These are phyloP conservation scores for Diaporthe velutina DNA, from an alignment of 2,329 filamentous ascomycete genomes.

Conservation along the genomic window DNA sequence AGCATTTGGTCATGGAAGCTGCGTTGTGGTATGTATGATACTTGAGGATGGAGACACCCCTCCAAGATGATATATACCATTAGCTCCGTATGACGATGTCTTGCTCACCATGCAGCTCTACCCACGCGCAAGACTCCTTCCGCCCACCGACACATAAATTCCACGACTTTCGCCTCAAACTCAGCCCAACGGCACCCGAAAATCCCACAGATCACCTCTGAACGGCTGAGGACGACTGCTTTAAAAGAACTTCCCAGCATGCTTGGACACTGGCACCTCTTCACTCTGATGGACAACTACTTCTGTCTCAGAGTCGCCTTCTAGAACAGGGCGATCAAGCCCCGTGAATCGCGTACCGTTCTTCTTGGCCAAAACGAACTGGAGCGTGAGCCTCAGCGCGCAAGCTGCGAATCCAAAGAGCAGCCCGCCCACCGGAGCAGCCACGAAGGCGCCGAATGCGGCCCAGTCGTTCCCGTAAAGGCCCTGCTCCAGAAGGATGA, in stretches of 20 bases:
- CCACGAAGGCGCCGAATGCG: slow-evolving; percentile 85
- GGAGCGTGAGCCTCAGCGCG: slow-evolving; percentile 68
- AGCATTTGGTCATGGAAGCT: background rate
- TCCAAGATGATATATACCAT: background rate
- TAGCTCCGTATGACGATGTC: background rate
- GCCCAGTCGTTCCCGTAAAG: slow-evolving; percentile 85
- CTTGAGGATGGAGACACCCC: background rate
- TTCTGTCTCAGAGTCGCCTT: slow-evolving; percentile 25
- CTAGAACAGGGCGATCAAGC: slow-evolving; percentile 66
- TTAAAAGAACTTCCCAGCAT: slow-evolving; percentile 67
- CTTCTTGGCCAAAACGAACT: slow-evolving; percentile 68
- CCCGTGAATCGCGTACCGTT: slow-evolving; percentile 75
- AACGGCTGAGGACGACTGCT: background rate
- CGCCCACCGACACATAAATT: background rate
- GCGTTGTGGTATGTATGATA: background rate
- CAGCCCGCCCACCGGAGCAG: slow-evolving; percentile 80
- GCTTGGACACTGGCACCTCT: slow-evolving; percentile 48
- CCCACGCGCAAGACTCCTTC: background rate
- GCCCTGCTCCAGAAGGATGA: slow-evolving; percentile 80
- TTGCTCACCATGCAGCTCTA: background rate
- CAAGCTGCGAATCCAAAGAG: slow-evolving; percentile 78
- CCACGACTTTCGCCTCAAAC: background rate
- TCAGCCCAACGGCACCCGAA: background rate
- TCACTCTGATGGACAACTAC: slow-evolving; percentile 44
- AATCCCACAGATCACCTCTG: slow-evolving; percentile 33